Evolutionary conservation across 2,329 filamentous ascomycete species (phyloP), one percentile per base, ranked within the genome.

Genomic region (Verticillium isaacii): DNA sequence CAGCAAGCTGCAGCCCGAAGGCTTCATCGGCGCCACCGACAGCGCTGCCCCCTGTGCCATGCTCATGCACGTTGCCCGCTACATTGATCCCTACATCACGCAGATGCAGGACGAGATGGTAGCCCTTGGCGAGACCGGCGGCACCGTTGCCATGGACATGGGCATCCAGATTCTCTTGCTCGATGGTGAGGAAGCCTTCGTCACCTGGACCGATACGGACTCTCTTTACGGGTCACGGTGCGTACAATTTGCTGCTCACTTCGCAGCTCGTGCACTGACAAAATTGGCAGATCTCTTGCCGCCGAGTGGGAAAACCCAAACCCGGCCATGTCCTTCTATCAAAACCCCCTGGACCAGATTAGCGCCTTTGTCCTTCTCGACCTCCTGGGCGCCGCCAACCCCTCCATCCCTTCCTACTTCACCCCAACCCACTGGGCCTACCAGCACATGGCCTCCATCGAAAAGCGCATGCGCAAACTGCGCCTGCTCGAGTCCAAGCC

Each of bases 21-120:
- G 89, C 1, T 96, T 95, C 70, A 90, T 96, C 58, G 92, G 92
- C 1, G 92, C 92, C 1, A 94, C 87, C 15, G 92, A 96, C 71
- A 92, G 89, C 66, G 92, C 92, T 1, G 92, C 86, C 11, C 91
- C 92, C 19, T 95, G 91, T 73, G 92, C 92, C 0, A 92, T 96
- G 78, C 80, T 96, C 63, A 83, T 96, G 84, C 89, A 94, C 74
- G 85, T 88, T 12, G 89, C 91, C 63, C 80, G 86, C 64, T 87
- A 82, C 63, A 81, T 96, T 32, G 91, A 96, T 70, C 80, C 77
- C 9, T 90, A 89, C 14, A 72, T 95, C 72, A 89, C 86, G 8
- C 83, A 83, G 73, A 93, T 92, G 79, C 92, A 92, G 85, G 82
- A 83, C 32, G 81, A 84, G 64, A 90, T 92, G 85, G 73, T 85